Evolutionary conservation across 23 red algal species (phyloP), one percentile per base, ranked within the genome.

Genomic region (Agarophyton chilense): DNA sequence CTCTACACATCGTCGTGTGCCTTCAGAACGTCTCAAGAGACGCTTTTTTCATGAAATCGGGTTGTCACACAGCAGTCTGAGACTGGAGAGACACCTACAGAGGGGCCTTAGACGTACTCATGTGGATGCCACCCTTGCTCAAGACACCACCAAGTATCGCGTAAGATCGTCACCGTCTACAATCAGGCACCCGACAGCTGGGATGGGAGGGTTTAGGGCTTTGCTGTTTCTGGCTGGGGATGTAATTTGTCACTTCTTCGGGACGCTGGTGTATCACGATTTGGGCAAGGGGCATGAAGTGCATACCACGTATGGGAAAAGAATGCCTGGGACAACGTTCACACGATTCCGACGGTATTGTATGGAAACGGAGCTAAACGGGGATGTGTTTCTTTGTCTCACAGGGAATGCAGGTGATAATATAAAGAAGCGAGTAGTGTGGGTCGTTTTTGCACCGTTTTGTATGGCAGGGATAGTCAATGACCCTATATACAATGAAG

Each of bases 111-210:
- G 36, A 82, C n/a, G n/a, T n/a, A n/a, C n/a, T n/a, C n/a, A n/a
- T n/a, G n/a, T n/a, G n/a, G n/a, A n/a, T n/a, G n/a, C n/a, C n/a
- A n/a, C n/a, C n/a, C n/a, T n/a, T n/a, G n/a, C n/a, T n/a, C n/a
- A n/a, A n/a, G n/a, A n/a, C n/a, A n/a, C n/a, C n/a, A n/a, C n/a
- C n/a, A n/a, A n/a, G n/a, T n/a, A n/a, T n/a, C n/a, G n/a, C n/a
- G n/a, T n/a, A n/a, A n/a, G n/a, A n/a, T n/a, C n/a, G n/a, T n/a
- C n/a, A n/a, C n/a, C n/a, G 40, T 82, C 52, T 42, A 60, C 31
- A 16, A 82, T 82, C 78, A 82, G 62, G 46, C 78, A 82, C 53
- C 46, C 46, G 25, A 82, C 38, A 28, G 78, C 78, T 18, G 78
- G 78, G 18, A 18, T 56, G 51, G 78, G 78, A 10, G 51, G 60